Evolutionary conservation across 495 filamentous ascomycete species (phyloP).

Genomic region (Penicillium fimorum): DNA sequence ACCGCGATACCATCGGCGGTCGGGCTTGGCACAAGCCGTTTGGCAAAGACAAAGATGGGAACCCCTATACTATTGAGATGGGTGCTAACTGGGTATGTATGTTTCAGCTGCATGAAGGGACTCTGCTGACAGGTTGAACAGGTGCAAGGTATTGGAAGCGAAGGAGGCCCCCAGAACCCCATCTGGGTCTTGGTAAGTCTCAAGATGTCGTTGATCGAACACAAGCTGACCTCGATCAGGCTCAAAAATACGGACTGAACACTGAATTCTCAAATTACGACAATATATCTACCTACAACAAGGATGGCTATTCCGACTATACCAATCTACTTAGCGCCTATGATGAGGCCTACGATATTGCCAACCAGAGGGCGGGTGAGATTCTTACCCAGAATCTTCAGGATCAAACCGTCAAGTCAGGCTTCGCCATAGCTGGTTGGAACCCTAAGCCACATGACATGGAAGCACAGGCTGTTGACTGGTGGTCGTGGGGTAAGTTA

Average conservation of each 20-base stretch:
- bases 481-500: conserved; percentile 54
- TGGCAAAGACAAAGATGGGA: conserved; percentile 50
- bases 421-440: conserved; percentile 62
- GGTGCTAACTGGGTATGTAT: conserved; percentile 66
- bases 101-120: not conserved
- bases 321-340: conserved; percentile 50
- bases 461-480: conserved; percentile 61
- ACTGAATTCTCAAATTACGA: conserved; percentile 64
- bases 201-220: not conserved
- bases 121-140: conserved; percentile 11
- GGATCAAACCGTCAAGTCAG: conserved; percentile 61
- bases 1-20: conserved; percentile 62
- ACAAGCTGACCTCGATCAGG: conserved; percentile 26
- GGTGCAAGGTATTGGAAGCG: conserved; percentile 63
- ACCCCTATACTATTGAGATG: conserved; percentile 61
- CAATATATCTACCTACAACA: conserved; percentile 60
- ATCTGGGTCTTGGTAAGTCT: conserved; percentile 60
- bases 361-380: conserved; percentile 56
- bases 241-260: conserved; percentile 60
- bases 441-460: conserved; percentile 56
- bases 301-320: conserved; percentile 53
- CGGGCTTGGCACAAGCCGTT: conserved; percentile 58
- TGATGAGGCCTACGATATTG: conserved; percentile 47
- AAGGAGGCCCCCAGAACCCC: conserved; percentile 61
- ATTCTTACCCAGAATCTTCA: conserved; percentile 60